Percentiles rank a stretch among this genome's conserved stretches.
Evolutionary conservation across 306 rosid species (phyloP).

Genomic region (Vachellia collinsii): DNA sequence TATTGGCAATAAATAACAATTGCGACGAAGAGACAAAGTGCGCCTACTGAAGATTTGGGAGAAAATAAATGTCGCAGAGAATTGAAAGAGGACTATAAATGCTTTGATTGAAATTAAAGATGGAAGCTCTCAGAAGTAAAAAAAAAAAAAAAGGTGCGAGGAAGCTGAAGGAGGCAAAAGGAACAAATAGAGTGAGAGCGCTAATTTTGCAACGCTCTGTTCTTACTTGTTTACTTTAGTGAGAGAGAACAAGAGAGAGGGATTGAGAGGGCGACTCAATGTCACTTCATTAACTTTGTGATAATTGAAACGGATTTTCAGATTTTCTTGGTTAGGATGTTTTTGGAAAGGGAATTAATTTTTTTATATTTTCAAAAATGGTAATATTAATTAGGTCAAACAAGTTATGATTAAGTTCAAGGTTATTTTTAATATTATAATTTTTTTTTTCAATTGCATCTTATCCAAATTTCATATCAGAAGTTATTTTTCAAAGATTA

Average conservation of each 20-base stretch:
- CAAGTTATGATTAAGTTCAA: not conserved
- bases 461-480: not conserved
- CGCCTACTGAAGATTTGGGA: constrained; percentile 11
- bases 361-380: not conserved
- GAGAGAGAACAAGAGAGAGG: not conserved
- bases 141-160: too few relatives aligned
- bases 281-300: constrained; percentile 34
- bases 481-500: too few relatives aligned
- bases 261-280: not conserved
- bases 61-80: not conserved
- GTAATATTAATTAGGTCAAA: not conserved
- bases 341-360: not conserved
- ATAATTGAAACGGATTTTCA: constrained; percentile 23
- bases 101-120: constrained; percentile 27
- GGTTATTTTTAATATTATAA: not conserved
- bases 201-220: not conserved
- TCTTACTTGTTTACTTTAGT: not conserved
- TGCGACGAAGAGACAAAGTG: constrained; percentile 5
- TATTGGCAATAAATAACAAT: not conserved
- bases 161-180: not conserved
- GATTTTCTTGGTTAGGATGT: not conserved
- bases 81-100: not conserved
- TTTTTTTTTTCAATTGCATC: not conserved
- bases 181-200: not conserved
- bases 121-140: not conserved